Base-by-base conservation (phyloP, 108 stramenopile species). In the Cylindrotheca fusiformis region DNA sequence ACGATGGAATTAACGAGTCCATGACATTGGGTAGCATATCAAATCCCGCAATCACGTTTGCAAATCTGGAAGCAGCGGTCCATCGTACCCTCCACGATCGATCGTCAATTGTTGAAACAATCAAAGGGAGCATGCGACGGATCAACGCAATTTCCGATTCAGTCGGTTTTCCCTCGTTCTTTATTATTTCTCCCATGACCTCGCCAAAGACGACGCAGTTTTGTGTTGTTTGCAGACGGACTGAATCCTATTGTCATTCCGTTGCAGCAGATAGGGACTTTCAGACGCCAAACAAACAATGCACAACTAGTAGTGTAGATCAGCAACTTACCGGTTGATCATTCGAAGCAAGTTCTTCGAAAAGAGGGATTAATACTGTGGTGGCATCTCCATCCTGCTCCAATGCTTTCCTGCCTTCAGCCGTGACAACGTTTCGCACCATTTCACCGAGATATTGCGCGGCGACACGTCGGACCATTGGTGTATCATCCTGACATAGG, bases 31-130 rank as follows among this genome's bases (percentile, higher is more conserved):
- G 77, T 28, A 79, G 58, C 14, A 72, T 46, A 59, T 68, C 48
- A 62, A 91, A 85, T 18, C 91, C 92, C 48, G 69, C 53, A 26
- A 88, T 82, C 3, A 97, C 85, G 33, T 76, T 70, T 32, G 88
- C 79, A 63, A 97, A 94, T 58, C 96, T 94, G 20, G 83, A 78
- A 0, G 94, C 95, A 22, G 91, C 93, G 23, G 95, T 94, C 95
- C 95, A 97, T 49, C 97, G 81, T 3, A 97, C 97, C 20, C 97
- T 79, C 97, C 97, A 98, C 21, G 94, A 88, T 45, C 95, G 91
- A 77, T 97, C 96, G 29, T 87, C 88, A 54, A 91, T 90, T 0
- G 86, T 87, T 5, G 87, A 83, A 4, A 91, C 77, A 41, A 96
- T 80, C 28, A 91, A 67, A 2, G 95, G 91, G 27, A 96, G 63